A percentile compares a stretch with the other conserved stretches of the same genome.
phyloP scores from a whole-genome alignment of 345 rosid species.

The Hibiscus trionum region DNA sequence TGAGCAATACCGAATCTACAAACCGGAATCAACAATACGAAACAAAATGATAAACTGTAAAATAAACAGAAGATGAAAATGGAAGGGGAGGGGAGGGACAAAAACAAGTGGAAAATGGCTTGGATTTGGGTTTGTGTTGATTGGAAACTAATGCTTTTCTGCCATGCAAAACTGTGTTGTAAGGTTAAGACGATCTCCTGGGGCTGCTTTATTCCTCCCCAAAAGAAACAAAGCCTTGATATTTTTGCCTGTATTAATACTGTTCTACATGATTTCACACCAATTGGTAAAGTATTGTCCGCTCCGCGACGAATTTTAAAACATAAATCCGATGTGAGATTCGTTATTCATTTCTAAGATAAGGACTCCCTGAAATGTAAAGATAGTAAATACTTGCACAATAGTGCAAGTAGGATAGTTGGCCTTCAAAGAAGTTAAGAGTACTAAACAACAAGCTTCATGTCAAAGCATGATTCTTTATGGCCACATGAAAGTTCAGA shows the following conservation, averaged over 20 bases:
- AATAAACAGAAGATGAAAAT: background rate
- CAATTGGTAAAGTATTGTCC: no score
- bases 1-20: conserved; percentile 14
- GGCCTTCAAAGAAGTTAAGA: no score
- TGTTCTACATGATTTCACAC: no score
- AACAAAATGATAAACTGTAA: conserved; percentile 13
- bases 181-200: background rate
- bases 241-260: no score
- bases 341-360: no score
- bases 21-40: conserved; percentile 13
- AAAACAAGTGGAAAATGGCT: background rate
- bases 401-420: no score
- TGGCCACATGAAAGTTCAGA: background rate
- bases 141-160: conserved; percentile 1
- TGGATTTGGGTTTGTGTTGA: conserved; percentile 8
- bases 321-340: no score
- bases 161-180: background rate
- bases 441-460: no score
- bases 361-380: no score
- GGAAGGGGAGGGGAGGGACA: background rate
- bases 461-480: background rate
- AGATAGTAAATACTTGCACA: no score
- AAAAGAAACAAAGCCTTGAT: background rate
- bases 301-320: no score
- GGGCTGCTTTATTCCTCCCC: background rate